These are phyloP conservation scores for Huntiella abstrusa DNA, from an alignment of 2,329 filamentous ascomycete species.

Conservation along the genomic window DNA sequence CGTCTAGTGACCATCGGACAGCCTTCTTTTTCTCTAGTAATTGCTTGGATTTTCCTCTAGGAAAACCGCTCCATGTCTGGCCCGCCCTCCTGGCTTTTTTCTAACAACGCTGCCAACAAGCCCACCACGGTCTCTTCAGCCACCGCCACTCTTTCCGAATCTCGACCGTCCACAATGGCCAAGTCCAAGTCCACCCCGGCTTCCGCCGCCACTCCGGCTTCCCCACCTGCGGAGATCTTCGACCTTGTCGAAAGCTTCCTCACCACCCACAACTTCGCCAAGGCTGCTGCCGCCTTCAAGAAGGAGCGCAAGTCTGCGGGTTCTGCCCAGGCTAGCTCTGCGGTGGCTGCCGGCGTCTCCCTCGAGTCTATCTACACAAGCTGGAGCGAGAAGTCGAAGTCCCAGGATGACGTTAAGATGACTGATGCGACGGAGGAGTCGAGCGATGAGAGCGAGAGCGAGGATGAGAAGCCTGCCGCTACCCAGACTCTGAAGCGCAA, in stretches of 20 bases:
- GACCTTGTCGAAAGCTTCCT: conserved; percentile 50
- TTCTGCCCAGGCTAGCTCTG: conserved; percentile 20
- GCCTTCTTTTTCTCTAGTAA: background rate
- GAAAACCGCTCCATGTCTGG: conserved; percentile 6
- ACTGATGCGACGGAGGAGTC: conserved; percentile 11
- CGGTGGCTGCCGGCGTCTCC: conserved; percentile 18
- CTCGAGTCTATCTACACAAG: conserved; percentile 31
- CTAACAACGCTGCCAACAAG: conserved; percentile 20
- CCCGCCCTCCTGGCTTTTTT: conserved; percentile 26
- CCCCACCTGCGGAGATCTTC: conserved; percentile 41
- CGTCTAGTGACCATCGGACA: background rate
- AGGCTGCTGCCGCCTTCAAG: conserved; percentile 41
- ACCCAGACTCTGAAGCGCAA: conserved; percentile 24
- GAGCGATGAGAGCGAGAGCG: conserved; percentile 10
- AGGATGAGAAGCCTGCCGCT: conserved; percentile 15
- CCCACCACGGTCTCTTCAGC: conserved; percentile 12
- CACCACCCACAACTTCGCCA: conserved; percentile 42
- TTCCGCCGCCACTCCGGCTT: conserved; percentile 15
- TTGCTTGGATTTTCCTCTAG: background rate
- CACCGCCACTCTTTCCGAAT: background rate
- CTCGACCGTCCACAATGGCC: conserved; percentile 9
- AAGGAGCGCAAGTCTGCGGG: conserved; percentile 40
- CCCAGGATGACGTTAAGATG: conserved; percentile 14
- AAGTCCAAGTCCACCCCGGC: conserved; percentile 21
- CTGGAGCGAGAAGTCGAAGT: conserved; percentile 23